Base-by-base conservation (phyloP, 176 grass and related monocot genomes). In the Juncus inflexus region DNA sequence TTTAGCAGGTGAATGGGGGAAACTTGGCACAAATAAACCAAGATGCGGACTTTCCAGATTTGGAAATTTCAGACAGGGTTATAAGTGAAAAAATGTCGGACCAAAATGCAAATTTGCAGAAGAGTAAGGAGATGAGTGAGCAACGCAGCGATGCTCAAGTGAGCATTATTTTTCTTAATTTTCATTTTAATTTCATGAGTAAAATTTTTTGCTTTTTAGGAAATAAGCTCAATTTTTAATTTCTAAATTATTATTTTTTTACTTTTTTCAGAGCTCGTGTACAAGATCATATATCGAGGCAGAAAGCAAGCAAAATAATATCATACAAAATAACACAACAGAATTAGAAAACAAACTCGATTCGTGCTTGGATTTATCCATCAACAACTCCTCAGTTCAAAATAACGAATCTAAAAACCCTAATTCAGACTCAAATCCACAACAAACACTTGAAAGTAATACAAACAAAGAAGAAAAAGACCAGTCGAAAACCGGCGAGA, bases 61-160 rank as follows among this genome's bases (percentile, higher is more conserved):
- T 40, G 59, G 64, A 78, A 62, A 16, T 58, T 4, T 37, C 41
- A 52, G 60, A 60, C 66, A 47, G 55, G 15, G 55, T 36, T 35
- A 65, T 49, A 55, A 69, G 40, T 45, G 55, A n/a, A 7, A 73
- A 74, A 68, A 3, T 62, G 42, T 78, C 81, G 11, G 54, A 8
- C 2, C 39, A 16, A 52, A 73, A 42, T 43, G 58, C 69, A 69
- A 36, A 5, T 13, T 12, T 67, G 62, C 60, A 51, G 4, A 86
- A 75, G 77, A 84, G 62, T 66, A 90, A 63, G 37, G 86, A 99
- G 69, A 67, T 59, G 75, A 94, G 89, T 47, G 95, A 94, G 52
- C 89, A 94, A 77, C 82, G 84, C 68, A 99, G 89, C 75, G 95
- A 99, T 76, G 95, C 95, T 74, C 89, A 92, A 83, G 95, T 99